Evolutionary conservation across 2,329 filamentous ascomycete species (phyloP).

Genomic region (Cytospora piceicola): DNA sequence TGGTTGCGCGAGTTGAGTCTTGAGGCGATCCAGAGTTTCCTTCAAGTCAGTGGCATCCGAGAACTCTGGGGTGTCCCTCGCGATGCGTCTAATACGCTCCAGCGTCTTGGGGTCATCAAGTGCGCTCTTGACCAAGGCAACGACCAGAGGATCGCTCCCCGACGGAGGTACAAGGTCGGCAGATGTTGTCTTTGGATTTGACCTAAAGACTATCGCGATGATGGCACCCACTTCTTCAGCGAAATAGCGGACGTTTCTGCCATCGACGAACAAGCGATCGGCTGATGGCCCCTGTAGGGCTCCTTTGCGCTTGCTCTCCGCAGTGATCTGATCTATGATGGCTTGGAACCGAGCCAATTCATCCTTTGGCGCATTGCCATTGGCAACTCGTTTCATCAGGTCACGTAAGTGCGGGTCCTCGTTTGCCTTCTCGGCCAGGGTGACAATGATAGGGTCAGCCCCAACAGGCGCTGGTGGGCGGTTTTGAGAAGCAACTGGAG

Average conservation of each 20-base stretch:
- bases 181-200: constrained; percentile 61
- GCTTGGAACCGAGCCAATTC: constrained; percentile 77
- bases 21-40: constrained; percentile 53
- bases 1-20: constrained; percentile 47
- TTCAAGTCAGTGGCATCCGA: constrained; percentile 60
- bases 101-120: constrained; percentile 55
- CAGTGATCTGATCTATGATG: constrained; percentile 79
- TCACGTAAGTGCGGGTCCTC: constrained; percentile 73
- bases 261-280: constrained; percentile 58
- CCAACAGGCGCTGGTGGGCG: constrained; percentile 36
- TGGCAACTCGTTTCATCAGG: constrained; percentile 82
- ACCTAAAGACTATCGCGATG: constrained; percentile 61
- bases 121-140: constrained; percentile 60
- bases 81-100: constrained; percentile 58
- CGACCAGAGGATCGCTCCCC: constrained; percentile 59
- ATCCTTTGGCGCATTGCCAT: constrained; percentile 70
- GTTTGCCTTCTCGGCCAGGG: constrained; percentile 75
- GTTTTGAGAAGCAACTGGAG: constrained; percentile 15
- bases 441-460: constrained; percentile 79
- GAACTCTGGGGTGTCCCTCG: constrained; percentile 53
- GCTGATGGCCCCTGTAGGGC: constrained; percentile 57
- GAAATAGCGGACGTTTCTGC: constrained; percentile 62
- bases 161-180: constrained; percentile 56
- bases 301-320: constrained; percentile 57
- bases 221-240: constrained; percentile 62